phyloP scores from a whole-genome alignment of 306 rosid genomes.

The Phaseolus lunatus region DNA sequence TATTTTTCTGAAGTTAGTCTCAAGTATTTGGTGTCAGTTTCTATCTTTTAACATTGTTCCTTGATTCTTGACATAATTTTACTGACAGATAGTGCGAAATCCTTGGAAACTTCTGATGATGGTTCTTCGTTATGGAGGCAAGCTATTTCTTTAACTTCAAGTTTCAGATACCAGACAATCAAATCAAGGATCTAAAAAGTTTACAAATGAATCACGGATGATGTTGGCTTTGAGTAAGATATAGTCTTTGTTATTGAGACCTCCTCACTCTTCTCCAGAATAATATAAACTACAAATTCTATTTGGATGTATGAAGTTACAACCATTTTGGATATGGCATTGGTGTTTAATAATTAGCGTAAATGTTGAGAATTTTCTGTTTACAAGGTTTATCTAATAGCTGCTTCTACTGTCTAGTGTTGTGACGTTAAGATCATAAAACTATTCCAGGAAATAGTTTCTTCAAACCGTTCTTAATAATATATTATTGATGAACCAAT shows the following conservation, averaged over 20 bases:
- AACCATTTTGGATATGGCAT: background rate
- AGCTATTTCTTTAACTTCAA: constrained; percentile 22
- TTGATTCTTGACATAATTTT: constrained; percentile 24
- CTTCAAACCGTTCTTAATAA: background rate
- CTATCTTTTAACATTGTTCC: constrained; percentile 16
- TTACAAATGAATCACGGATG: background rate
- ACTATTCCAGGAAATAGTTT: background rate
- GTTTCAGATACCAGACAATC: constrained; percentile 19
- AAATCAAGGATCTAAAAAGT: background rate
- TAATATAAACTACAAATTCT: constrained; percentile 4
- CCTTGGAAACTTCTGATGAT: constrained; percentile 6
- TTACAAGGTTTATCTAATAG: background rate
- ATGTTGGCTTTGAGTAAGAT: background rate
- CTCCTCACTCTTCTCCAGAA: background rate
- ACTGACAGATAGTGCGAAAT: constrained; percentile 22
- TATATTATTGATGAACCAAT: background rate
- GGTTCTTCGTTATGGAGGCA: background rate
- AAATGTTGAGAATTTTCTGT: constrained; percentile 3
- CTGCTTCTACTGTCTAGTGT: background rate
- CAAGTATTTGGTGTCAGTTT: constrained; percentile 2
- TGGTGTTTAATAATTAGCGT: background rate
- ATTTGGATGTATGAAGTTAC: background rate
- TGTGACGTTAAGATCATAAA: background rate
- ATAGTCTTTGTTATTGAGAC: background rate
- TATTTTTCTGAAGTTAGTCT: constrained; percentile 22